Evolutionary conservation across 192 early-diverging fungal species (phyloP).

Genomic region (Mortierella alpina): DNA sequence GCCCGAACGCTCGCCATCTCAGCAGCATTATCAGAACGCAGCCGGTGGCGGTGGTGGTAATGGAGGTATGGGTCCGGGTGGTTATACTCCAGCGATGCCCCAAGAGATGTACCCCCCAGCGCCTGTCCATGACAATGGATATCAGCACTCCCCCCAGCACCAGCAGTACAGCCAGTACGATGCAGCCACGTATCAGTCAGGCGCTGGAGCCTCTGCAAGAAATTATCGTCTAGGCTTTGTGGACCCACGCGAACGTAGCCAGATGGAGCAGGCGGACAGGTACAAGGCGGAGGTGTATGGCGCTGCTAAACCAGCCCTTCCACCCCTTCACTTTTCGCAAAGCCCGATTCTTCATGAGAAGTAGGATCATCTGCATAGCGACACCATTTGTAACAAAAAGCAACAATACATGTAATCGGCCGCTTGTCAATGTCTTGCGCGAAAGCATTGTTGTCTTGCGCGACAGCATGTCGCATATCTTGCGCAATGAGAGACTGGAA

Average conservation of each 20-base stretch:
- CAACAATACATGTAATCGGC: no score
- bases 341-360: slow-evolving; percentile 51
- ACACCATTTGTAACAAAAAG: background rate
- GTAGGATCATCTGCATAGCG: background rate
- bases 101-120: slow-evolving; percentile 32
- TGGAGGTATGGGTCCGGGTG: background rate
- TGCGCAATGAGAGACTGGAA: no score
- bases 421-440: no score
- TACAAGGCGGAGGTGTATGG: slow-evolving; percentile 31
- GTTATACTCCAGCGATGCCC: slow-evolving; percentile 6
- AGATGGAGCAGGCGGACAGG: slow-evolving; percentile 28
- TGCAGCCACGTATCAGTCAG: slow-evolving; percentile 16
- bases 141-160: background rate
- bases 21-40: slow-evolving; percentile 31
- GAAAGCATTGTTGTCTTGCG: no score
- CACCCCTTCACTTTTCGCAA: slow-evolving; percentile 32
- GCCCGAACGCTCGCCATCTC: slow-evolving; percentile 9
- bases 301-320: slow-evolving; percentile 3
- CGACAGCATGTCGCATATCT: no score
- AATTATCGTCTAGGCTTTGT: slow-evolving; percentile 43
- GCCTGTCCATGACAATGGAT: slow-evolving; percentile 7
- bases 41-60: background rate
- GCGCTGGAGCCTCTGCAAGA: slow-evolving; percentile 6
- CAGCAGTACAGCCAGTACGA: slow-evolving; percentile 23
- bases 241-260: slow-evolving; percentile 26